Evolutionary conservation across 2,329 filamentous ascomycete genomes (phyloP), one percentile per base, ranked within the genome.

Genomic region (Emergomyces africanus): DNA sequence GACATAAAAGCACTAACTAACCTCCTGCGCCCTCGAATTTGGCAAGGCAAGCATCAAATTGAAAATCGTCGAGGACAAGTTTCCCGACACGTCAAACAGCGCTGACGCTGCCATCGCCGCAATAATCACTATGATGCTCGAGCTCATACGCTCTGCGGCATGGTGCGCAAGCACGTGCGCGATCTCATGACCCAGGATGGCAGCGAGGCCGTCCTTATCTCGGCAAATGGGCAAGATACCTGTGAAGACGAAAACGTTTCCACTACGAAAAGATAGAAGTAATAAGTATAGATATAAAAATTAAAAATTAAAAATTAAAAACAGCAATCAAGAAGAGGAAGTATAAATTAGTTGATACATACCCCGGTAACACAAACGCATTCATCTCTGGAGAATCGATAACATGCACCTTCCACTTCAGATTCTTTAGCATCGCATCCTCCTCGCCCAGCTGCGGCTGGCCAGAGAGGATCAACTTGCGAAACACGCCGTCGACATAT

Each of bases 201-300:
- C 80, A 6, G 83, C 83, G 18, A 85, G 70, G 0, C 81, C 81
- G 64, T 83, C 78, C 41, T 85, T 81, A 48, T 77, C 75, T 50
- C 72, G 61, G 62, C 81, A 83, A 28, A 84, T 70, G 3, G 80
- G 79, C 15, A 85, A 65, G 10, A 85, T 83, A 2, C 83, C 83
- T 1, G 81, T 80, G 64, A 83, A 84, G 0, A 86, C 82, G 63
- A 86, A 85, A 1, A 85, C 82, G 64, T 85, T 85, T 5, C 82
- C 82, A 3, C 77, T 77, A 57, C 53, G n/a, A 15, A 58, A 30
- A 46, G 14, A 18, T 23, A 30, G 49, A 28, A 37, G 10, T 5
- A 48, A 35, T 10, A 12, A 50, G 28, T 30, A 33, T 33, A 18
- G 1, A n/a, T 3, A n/a, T 50, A 50, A 33, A 18, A 46, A n/a